phyloP scores from a whole-genome alignment of 345 rosid genomes.

The Hibiscus syriacus region DNA sequence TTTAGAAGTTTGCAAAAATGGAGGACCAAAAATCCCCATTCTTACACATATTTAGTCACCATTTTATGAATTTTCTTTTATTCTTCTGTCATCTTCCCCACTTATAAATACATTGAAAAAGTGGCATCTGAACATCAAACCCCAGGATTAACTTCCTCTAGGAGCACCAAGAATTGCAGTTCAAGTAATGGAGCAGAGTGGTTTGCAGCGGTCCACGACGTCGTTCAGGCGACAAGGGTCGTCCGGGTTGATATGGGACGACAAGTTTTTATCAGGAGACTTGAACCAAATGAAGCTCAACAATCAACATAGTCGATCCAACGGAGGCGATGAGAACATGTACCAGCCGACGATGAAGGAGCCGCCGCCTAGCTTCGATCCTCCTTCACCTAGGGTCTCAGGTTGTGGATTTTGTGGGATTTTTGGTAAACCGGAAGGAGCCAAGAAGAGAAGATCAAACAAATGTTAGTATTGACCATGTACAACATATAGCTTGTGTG shows the following conservation, averaged over 20 bases:
- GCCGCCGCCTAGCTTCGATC: conserved; percentile 35
- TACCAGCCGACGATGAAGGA: conserved; percentile 18
- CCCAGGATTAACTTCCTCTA: neutral
- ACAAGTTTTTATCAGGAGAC: conserved; percentile 42
- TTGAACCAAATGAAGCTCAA: conserved; percentile 5
- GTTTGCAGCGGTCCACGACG: conserved; percentile 56
- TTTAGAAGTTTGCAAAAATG: neutral
- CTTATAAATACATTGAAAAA: neutral
- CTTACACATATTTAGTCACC: neutral
- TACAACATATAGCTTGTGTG: neutral
- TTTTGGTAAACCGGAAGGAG: conserved; percentile 29
- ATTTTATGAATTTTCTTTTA: neutral
- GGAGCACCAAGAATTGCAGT: no score
- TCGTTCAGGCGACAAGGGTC: conserved; percentile 91
- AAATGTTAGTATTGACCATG: conserved; percentile 6
- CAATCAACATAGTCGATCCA: conserved; percentile 24
- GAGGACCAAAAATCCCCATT: neutral
- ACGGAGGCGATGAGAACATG: conserved; percentile 21
- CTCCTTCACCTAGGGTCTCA: conserved; percentile 56
- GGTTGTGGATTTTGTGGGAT: conserved; percentile 53
- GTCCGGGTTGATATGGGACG: conserved; percentile 77
- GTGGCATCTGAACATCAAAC: neutral
- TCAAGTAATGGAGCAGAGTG: conserved; percentile 14
- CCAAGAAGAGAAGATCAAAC: conserved; percentile 13
- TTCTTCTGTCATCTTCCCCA: conserved; percentile 15